Conservation (phyloP, 768 basidiomycete genomes). For the Russula sp. region DNA sequence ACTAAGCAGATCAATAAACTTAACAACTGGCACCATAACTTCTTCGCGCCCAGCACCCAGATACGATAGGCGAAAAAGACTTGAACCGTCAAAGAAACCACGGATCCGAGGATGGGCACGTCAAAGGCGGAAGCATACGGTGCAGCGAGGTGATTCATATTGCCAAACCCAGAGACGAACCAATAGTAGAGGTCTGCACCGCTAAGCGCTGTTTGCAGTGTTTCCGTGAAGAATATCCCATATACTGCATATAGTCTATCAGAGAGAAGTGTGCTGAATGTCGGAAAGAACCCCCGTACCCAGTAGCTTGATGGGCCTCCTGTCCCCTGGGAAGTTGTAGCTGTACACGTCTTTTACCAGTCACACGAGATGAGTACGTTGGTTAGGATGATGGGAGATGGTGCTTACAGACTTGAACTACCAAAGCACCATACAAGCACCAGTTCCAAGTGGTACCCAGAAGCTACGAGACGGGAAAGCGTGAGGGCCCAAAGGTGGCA, state of each 20-base stretch:
- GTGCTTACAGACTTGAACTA: conserved; percentile 30
- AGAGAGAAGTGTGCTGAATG: background rate
- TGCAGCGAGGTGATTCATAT: conserved; percentile 24
- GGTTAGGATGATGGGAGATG: background rate
- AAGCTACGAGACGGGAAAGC: background rate
- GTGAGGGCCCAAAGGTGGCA: background rate
- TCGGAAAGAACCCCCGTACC: background rate
- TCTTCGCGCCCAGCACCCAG: conserved; percentile 8
- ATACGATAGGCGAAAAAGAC: conserved; percentile 33
- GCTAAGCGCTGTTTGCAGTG: conserved; percentile 26
- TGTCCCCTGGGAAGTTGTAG: conserved; percentile 12
- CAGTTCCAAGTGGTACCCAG: conserved; percentile 25
- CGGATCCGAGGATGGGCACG: conserved; percentile 27
- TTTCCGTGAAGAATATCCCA: conserved; percentile 26
- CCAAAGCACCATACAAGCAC: conserved; percentile 28
- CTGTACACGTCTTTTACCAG: conserved; percentile 11
- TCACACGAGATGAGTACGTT: background rate
- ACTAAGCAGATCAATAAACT: background rate
- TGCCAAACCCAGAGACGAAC: conserved; percentile 31
- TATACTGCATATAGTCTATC: conserved; percentile 24
- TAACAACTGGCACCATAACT: background rate
- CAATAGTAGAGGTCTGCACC: conserved; percentile 30
- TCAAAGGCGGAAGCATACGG: conserved; percentile 27
- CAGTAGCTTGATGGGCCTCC: background rate
- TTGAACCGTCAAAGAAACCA: conserved; percentile 29